A percentile compares a stretch with the other conserved stretches of the same genome.
phyloP scores from a whole-genome alignment of 257 asterid species.

The Solanum arcanum region DNA sequence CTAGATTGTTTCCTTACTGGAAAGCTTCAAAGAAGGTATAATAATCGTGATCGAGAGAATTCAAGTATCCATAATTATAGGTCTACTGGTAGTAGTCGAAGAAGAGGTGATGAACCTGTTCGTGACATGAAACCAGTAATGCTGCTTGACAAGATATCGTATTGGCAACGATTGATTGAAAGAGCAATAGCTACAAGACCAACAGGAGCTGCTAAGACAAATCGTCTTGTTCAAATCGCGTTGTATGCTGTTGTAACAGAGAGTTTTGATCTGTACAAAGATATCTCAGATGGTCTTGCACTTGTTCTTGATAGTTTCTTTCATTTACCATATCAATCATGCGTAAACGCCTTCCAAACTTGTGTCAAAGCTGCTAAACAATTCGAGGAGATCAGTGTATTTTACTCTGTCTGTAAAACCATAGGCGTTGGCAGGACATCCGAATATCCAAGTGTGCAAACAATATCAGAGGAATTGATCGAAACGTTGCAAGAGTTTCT shows the following conservation, averaged over 20 bases:
- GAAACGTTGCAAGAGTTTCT: conserved; percentile 64
- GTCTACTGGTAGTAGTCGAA: conserved; percentile 15
- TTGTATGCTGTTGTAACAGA: conserved; percentile 69
- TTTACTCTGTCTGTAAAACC: conserved; percentile 43
- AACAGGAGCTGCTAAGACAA: conserved; percentile 48
- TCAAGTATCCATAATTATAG: conserved; percentile 7
- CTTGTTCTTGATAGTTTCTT: conserved; percentile 63
- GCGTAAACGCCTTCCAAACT: conserved; percentile 56
- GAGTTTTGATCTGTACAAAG: conserved; percentile 64
- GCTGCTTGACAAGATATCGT: conserved; percentile 56
- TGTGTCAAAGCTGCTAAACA: conserved; percentile 68
- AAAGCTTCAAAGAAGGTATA: conserved; percentile 40
- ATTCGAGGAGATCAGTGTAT: conserved; percentile 49
- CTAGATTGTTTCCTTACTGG: conserved; percentile 75
- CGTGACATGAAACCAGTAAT: conserved; percentile 71
- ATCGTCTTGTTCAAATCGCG: conserved; percentile 44
- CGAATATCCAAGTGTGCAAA: conserved; percentile 59
- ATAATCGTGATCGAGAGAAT: conserved; percentile 7
- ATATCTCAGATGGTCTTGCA: conserved; percentile 64
- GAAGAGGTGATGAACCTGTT: conserved; percentile 33
- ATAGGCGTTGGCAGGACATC: conserved; percentile 63
- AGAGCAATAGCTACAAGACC: conserved; percentile 77
- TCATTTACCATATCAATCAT: conserved; percentile 56
- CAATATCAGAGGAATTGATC: conserved; percentile 54
- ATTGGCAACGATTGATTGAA: conserved; percentile 72